A percentile compares a stretch with the other conserved stretches of the same genome.
These are phyloP conservation scores for Tricholomella constricta DNA, from an alignment of 768 basidiomycete species.

Conservation along the genomic window DNA sequence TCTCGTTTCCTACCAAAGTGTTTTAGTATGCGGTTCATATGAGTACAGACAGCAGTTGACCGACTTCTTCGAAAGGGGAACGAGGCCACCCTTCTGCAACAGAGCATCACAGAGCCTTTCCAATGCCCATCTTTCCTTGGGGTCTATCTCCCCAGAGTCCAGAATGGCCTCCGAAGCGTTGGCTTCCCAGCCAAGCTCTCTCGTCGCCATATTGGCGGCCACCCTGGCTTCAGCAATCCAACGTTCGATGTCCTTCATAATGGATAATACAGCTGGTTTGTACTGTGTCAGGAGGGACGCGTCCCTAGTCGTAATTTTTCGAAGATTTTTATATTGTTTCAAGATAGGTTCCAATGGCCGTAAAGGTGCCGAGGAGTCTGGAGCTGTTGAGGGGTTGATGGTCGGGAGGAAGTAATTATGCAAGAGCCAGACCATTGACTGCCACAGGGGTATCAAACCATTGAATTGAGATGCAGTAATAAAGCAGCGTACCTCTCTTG, in stretches of 20 bases:
- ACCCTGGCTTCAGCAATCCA: constrained; percentile 80
- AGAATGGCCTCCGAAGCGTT: constrained; percentile 24
- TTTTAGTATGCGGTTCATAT: constrained; percentile 46
- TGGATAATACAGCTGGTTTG: constrained; percentile 48
- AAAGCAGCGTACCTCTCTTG: constrained; percentile 55
- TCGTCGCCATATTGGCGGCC: constrained; percentile 51
- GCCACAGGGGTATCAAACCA: constrained; percentile 7
- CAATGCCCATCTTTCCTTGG: constrained; percentile 66
- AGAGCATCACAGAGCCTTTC: constrained; percentile 69
- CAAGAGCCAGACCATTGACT: constrained; percentile 86
- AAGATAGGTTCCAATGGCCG: constrained; percentile 69
- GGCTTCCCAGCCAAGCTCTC: constrained; percentile 50
- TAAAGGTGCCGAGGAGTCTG: constrained; percentile 34
- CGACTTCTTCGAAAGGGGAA: constrained; percentile 86
- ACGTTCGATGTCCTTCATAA: constrained; percentile 67
- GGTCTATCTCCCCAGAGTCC: constrained; percentile 41
- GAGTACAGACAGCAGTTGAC: constrained; percentile 20
- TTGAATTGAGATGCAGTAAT: background rate
- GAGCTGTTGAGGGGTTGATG: constrained; percentile 51
- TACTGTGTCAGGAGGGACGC: constrained; percentile 55
- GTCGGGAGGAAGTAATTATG: constrained; percentile 84
- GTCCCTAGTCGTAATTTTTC: constrained; percentile 67
- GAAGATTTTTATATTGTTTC: constrained; percentile 69
- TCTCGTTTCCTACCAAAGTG: constrained; percentile 53
- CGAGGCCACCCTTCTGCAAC: constrained; percentile 69